Percentiles rank a stretch among this genome's conserved stretches.
Conservation (phyloP, 805 yeast genomes). For the Wickerhamomyces chambardii region DNA sequence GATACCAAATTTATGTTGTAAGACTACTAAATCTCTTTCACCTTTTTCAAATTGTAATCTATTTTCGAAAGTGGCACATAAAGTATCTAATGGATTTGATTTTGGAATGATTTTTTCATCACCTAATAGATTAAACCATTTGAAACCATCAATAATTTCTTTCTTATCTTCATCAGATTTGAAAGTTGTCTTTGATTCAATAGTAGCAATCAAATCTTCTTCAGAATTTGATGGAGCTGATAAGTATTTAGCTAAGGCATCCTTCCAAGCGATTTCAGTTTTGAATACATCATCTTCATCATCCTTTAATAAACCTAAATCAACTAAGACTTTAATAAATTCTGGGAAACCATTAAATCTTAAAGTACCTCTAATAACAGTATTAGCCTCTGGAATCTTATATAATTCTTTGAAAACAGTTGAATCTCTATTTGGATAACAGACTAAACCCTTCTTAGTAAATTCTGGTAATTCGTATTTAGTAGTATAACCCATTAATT, state of each 20-base stretch:
- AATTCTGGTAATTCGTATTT: conserved; percentile 96
- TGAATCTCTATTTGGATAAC: conserved; percentile 98
- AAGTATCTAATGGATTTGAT: conserved; percentile 90
- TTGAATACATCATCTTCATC: conserved; percentile 52
- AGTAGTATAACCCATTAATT: conserved; percentile 88
- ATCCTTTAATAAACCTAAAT: conserved; percentile 86
- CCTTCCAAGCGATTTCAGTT: conserved; percentile 71
- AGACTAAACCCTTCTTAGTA: conserved; percentile 57
- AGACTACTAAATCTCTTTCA: conserved; percentile 90
- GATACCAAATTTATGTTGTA: conserved; percentile 97
- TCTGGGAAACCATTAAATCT: conserved; percentile 99
- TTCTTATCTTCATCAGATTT: conserved; percentile 74
- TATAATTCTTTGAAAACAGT: conserved; percentile 89
- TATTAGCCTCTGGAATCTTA: conserved; percentile 94
- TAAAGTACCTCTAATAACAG: conserved; percentile 93
- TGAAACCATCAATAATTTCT: conserved; percentile 81
- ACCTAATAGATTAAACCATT: conserved; percentile 91
- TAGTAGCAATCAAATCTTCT: conserved; percentile 66
- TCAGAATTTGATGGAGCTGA: conserved; percentile 66
- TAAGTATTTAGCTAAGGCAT: conserved; percentile 68
- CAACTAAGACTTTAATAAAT: conserved; percentile 91
- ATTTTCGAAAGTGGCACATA: conserved; percentile 93
- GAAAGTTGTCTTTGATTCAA: conserved; percentile 72
- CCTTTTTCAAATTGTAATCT: conserved; percentile 93
- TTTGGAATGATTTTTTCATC: conserved; percentile 72